phyloP scores from a whole-genome alignment of 805 yeast species.

The Teunomyces lycoperdinae region DNA sequence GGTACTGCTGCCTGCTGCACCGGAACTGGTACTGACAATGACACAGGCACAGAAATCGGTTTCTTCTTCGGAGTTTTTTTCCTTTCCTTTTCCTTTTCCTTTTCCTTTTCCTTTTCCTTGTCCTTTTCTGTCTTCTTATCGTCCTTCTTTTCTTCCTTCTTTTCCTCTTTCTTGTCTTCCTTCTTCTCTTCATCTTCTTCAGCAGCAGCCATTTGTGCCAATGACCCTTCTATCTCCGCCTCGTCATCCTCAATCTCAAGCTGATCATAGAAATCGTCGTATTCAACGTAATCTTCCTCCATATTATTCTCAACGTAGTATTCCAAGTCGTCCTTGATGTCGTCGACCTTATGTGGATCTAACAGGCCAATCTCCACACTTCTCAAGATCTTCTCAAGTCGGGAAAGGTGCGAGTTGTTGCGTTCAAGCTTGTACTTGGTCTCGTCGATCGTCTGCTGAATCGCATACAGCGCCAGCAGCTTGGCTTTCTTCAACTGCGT shows the following conservation, averaged over 20 bases:
- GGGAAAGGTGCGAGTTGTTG: conserved; percentile 73
- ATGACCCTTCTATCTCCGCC: conserved; percentile 24
- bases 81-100: conserved; percentile 34
- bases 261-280: conserved; percentile 88
- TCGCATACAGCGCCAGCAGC: conserved; percentile 43
- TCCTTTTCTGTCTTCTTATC: neutral
- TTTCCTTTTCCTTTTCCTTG: neutral
- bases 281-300: conserved; percentile 90
- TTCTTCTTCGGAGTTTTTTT: conserved; percentile 19
- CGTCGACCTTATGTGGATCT: conserved; percentile 73
- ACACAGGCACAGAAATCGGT: neutral
- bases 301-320: conserved; percentile 93
- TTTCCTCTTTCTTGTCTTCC: conserved; percentile 4
- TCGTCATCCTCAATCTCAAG: conserved; percentile 61
- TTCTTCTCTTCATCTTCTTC: conserved; percentile 10
- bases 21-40: conserved; percentile 11
- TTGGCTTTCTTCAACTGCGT: conserved; percentile 45
- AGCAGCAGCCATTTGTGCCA: conserved; percentile 19
- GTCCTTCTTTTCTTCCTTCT: neutral
- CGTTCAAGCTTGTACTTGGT: conserved; percentile 63
- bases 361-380: conserved; percentile 76
- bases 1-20: conserved; percentile 23
- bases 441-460: conserved; percentile 59
- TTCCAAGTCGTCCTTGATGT: conserved; percentile 81
- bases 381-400: conserved; percentile 74